Conservation (phyloP, 768 basidiomycete species). For the Mycena albidolilacea region DNA sequence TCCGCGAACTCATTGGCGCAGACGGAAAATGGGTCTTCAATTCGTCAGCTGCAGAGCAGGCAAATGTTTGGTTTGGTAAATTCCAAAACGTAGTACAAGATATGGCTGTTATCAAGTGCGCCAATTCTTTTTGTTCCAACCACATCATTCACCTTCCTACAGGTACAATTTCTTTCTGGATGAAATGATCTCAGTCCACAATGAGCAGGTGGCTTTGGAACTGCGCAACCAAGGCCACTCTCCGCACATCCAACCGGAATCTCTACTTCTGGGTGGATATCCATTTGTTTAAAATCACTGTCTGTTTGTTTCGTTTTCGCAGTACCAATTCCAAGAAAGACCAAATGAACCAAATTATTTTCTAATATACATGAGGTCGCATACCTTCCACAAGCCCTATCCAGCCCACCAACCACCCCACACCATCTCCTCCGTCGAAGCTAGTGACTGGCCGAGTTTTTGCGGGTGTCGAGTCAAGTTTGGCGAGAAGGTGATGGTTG, state of each 20-base stretch:
- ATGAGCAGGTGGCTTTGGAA: not conserved
- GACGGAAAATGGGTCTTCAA: conserved; percentile 11
- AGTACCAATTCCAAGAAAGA: too few relatives aligned
- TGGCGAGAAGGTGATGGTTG: too few relatives aligned
- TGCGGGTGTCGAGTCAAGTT: too few relatives aligned
- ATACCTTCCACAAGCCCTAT: too few relatives aligned
- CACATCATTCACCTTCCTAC: not conserved
- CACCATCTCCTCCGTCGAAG: too few relatives aligned
- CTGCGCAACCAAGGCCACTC: not conserved
- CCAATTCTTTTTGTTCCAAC: not conserved
- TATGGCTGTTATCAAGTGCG: not conserved
- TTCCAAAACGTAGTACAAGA: conserved; percentile 1
- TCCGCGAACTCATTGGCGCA: not conserved
- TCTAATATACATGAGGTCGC: too few relatives aligned
- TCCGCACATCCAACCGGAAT: not conserved
- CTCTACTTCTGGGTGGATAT: conserved; percentile 4
- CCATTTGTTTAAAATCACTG: not conserved
- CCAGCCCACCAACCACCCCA: too few relatives aligned
- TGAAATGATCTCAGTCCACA: conserved; percentile 1
- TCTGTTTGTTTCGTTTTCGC: too few relatives aligned
- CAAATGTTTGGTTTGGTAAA: not conserved
- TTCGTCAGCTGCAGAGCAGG: conserved; percentile 1
- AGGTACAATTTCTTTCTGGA: not conserved
- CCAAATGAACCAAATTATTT: too few relatives aligned
- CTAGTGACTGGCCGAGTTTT: too few relatives aligned